Conservation (phyloP, 1,139 yeast genomes). For the Zygosaccharomyces pseudobailii region DNA sequence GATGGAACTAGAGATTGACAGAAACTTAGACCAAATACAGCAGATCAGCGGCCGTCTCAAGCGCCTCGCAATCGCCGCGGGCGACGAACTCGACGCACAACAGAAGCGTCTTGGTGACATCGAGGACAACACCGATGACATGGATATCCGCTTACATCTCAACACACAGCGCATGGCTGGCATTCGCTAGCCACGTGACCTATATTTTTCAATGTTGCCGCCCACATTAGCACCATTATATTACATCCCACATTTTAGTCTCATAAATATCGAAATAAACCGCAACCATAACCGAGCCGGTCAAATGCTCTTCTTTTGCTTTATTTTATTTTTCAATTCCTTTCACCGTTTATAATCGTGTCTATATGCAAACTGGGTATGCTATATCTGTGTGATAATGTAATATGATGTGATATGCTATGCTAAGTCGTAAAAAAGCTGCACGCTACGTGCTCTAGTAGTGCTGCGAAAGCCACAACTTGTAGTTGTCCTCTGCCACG, state of each 20-base stretch:
- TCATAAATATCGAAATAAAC: not conserved
- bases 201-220: too few species aligned
- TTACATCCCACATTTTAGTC: too few species aligned
- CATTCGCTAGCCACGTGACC: slow-evolving; percentile 20
- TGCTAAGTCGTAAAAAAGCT: slow-evolving; percentile 1
- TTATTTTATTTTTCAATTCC: not conserved
- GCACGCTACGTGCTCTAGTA: slow-evolving; percentile 2
- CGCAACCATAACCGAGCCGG: not conserved
- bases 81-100: slow-evolving; percentile 50
- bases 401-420: slow-evolving; percentile 2
- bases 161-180: slow-evolving; percentile 38
- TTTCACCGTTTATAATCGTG: slow-evolving; percentile 1
- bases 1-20: slow-evolving; percentile 53
- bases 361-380: slow-evolving; percentile 8
- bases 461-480: slow-evolving; percentile 26
- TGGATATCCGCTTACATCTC: slow-evolving; percentile 51
- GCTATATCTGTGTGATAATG: slow-evolving; percentile 4
- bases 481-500: slow-evolving; percentile 29
- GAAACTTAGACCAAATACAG: slow-evolving; percentile 47
- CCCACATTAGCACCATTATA: too few species aligned
- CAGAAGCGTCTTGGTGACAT: slow-evolving; percentile 49
- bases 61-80: slow-evolving; percentile 47
- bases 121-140: slow-evolving; percentile 48
- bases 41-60: slow-evolving; percentile 47
- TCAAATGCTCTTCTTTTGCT: too few species aligned